A percentile compares a stretch with the other conserved stretches of the same genome.
Evolutionary conservation across 2,329 filamentous ascomycete genomes (phyloP).

Genomic region (Orbilia oligospora): DNA sequence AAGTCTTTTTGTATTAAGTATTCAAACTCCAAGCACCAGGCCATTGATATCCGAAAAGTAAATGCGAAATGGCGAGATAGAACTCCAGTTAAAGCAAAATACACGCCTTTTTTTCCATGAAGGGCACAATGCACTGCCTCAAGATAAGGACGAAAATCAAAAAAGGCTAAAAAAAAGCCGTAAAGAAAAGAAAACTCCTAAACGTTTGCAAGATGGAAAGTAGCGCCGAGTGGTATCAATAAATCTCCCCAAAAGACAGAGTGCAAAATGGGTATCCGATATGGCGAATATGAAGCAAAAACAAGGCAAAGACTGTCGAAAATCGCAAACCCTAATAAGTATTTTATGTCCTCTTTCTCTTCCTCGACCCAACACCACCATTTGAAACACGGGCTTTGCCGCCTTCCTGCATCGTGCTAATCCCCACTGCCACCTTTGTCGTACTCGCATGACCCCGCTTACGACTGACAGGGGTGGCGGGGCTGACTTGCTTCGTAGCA

Average conservation of each 20-base stretch:
- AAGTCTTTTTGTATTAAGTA: background rate
- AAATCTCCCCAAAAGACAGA: background rate
- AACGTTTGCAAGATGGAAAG: background rate
- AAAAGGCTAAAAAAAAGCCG: too few relatives aligned
- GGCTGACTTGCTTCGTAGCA: conserved; percentile 2
- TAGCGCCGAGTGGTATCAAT: conserved; percentile 11
- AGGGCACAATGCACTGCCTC: background rate
- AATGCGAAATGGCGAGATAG: background rate
- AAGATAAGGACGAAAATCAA: background rate
- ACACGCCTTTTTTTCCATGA: background rate
- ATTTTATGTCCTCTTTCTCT: conserved; percentile 38
- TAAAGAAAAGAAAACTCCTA: conserved; percentile 1
- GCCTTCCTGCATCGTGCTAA: background rate
- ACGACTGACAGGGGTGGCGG: conserved; percentile 16
- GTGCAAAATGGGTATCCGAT: conserved; percentile 15
- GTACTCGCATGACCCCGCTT: conserved; percentile 28
- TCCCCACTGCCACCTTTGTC: background rate
- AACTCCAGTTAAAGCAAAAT: background rate
- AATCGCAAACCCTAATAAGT: background rate
- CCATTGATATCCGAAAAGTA: background rate
- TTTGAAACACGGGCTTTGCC: conserved; percentile 34
- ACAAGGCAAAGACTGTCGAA: background rate
- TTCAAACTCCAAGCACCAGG: conserved; percentile 18
- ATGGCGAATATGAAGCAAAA: background rate
- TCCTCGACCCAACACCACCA: conserved; percentile 10